Base-by-base conservation (phyloP, 768 basidiomycete genomes). In the Dioszegia aurantiaca region DNA sequence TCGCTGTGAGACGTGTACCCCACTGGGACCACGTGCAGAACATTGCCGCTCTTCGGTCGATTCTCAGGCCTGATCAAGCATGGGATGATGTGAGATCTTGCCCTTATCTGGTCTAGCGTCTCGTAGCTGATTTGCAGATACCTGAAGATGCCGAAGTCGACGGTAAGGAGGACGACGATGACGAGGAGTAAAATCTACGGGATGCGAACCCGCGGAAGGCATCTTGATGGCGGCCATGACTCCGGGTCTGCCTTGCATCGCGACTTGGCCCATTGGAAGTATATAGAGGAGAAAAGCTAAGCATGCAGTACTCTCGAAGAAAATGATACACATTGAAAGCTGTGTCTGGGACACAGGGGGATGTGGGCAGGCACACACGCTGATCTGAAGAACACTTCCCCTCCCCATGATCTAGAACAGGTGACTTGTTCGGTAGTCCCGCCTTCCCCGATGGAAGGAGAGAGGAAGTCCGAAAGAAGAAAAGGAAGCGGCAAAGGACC, bases 1-100 rank as follows among this genome's bases (percentile, higher is more conserved):
- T 58, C 28, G 48, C 46, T 19, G 23, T 58, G 11, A 10, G 36
- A 23, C 27, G 28, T 12, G 37, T 37, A 9, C 57, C 46, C 5
- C 46, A 58, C 28, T 58, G 57, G 57, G 57, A 58, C 17, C 48
- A 49, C 28, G 46, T 58, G 10, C 33, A 49, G 24, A 40, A 51
- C 28, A 58, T 58, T 27, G 26, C 33, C 3, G 40, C 46, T 8
- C 39, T 58, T 17, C 31, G 57, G 30, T 16, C 39, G n/a, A 26
- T 49, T 6, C 41, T 58, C 17, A 36, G 23, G 27, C 57, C 57
- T 2, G 41, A 51, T 31, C 36, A 58, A 30, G 40, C 45, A 1
- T 58, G 36, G 37, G 37, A 49, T 3, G 57, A 58, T 41, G 57
- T 58, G 26, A 14, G 57, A n/a, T n/a, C 49, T 23, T 43, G 19